phyloP scores from a whole-genome alignment of 2,329 filamentous ascomycete species.

The Cercospora sp. region DNA sequence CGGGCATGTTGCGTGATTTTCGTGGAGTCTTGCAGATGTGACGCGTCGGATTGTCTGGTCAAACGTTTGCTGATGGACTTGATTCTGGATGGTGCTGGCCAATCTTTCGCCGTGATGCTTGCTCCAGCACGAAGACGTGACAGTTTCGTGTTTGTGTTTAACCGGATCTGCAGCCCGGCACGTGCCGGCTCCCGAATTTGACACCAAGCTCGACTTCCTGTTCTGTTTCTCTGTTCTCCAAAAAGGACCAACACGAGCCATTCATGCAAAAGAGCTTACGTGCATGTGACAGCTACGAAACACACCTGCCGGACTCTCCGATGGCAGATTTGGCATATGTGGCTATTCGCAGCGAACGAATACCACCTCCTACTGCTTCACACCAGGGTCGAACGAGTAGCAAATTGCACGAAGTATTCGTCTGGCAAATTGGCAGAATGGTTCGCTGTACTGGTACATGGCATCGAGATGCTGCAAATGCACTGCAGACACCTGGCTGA shows the following conservation, averaged over 20 bases:
- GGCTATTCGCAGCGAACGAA: neutral
- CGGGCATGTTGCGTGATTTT: conserved; percentile 41
- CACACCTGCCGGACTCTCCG: neutral
- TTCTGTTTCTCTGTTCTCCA: neutral
- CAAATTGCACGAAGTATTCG: neutral
- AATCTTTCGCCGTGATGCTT: neutral
- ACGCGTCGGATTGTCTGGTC: neutral
- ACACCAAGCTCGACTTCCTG: neutral
- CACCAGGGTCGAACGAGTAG: neutral
- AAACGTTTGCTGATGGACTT: neutral
- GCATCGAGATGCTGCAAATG: neutral
- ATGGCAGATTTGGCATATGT: neutral
- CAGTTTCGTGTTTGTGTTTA: conserved; percentile 7
- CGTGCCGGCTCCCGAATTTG: neutral
- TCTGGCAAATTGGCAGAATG: neutral
- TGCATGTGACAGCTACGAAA: neutral
- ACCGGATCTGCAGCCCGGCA: conserved; percentile 2
- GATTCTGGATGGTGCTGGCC: neutral
- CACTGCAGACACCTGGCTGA: conserved; percentile 5
- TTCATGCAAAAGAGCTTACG: neutral
- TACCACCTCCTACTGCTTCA: neutral
- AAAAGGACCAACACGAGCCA: neutral
- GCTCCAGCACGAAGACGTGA: neutral
- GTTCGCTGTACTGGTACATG: neutral
- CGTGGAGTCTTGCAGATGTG: neutral